phyloP scores from a whole-genome alignment of 208 protist genomes.

The Porcisia deanei region DNA sequence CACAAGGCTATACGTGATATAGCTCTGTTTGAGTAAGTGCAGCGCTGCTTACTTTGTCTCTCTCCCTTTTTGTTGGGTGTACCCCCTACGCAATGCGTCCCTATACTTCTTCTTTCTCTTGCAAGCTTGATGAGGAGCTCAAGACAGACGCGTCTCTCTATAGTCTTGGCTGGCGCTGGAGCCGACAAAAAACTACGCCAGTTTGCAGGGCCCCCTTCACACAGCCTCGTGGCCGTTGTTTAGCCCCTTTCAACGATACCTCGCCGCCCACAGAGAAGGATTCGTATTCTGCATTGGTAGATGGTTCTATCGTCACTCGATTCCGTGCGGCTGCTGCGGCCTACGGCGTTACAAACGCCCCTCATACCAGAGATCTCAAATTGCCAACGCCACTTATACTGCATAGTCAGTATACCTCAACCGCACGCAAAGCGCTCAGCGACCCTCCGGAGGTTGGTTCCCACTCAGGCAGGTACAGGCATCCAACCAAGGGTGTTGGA shows the following conservation, averaged over 20 bases:
- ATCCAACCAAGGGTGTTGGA: neutral
- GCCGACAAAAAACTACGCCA: neutral
- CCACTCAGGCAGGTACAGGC: neutral
- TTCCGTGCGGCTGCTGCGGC: constrained; percentile 13
- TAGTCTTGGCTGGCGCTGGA: constrained; percentile 10
- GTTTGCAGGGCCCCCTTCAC: neutral
- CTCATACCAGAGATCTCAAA: neutral
- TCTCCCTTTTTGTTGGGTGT: neutral
- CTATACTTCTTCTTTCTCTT: neutral
- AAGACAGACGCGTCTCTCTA: neutral
- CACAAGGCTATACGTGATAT: neutral
- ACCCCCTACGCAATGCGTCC: constrained; percentile 9
- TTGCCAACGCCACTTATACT: neutral
- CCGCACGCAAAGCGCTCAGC: neutral
- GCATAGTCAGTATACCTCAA: neutral
- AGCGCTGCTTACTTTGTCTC: neutral
- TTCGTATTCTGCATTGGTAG: neutral
- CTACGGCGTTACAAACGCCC: neutral
- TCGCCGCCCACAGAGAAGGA: neutral
- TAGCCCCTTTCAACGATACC: neutral
- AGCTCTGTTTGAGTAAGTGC: neutral
- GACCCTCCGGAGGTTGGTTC: neutral
- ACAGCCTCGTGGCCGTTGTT: neutral
- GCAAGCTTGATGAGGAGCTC: constrained; percentile 1
- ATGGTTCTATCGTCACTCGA: neutral